A percentile compares a stretch with the other conserved stretches of the same genome.
These are phyloP conservation scores for Acanthamoeba sp. DNA, from an alignment of 208 protist genomes.

Conservation along the genomic window DNA sequence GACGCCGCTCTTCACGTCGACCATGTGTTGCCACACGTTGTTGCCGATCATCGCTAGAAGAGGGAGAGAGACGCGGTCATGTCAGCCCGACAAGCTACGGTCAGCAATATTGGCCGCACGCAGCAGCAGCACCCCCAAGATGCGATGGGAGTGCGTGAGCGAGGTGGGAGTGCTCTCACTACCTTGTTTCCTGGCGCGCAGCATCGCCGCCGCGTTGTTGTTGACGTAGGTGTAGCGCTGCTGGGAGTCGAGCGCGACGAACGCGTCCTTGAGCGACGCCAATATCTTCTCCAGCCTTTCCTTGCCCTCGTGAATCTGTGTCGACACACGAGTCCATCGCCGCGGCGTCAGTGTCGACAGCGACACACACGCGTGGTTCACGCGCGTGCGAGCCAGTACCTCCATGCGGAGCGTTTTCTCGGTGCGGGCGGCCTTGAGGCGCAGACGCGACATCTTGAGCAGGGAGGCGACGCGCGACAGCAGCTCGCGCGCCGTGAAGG, in stretches of 20 bases:
- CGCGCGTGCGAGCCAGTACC: background rate
- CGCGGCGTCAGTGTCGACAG: too few relatives aligned
- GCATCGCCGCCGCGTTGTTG: conserved; percentile 6
- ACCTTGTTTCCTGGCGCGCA: conserved; percentile 19
- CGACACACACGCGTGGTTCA: background rate
- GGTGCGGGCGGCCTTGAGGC: background rate
- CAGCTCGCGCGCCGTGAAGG: conserved; percentile 76
- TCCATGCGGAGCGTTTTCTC: background rate
- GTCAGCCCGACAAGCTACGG: too few relatives aligned
- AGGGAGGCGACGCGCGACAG: conserved; percentile 49
- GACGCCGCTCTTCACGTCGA: conserved; percentile 26
- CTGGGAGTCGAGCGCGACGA: conserved; percentile 14
- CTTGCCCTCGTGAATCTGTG: background rate
- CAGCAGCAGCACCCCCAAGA: too few relatives aligned
- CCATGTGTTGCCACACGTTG: conserved; percentile 62
- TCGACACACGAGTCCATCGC: too few relatives aligned
- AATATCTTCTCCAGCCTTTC: conserved; percentile 7
- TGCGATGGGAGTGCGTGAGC: too few relatives aligned
- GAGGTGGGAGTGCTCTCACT: too few relatives aligned
- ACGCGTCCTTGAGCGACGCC: conserved; percentile 21
- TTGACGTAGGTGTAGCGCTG: conserved; percentile 59
- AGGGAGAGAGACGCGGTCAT: too few relatives aligned
- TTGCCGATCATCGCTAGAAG: conserved; percentile 57
- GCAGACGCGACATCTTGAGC: background rate
- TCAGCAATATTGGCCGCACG: too few relatives aligned